Evolutionary conservation across 2,329 filamentous ascomycete species (phyloP), one percentile per base, ranked within the genome.

Genomic region (Curvularia sp.): DNA sequence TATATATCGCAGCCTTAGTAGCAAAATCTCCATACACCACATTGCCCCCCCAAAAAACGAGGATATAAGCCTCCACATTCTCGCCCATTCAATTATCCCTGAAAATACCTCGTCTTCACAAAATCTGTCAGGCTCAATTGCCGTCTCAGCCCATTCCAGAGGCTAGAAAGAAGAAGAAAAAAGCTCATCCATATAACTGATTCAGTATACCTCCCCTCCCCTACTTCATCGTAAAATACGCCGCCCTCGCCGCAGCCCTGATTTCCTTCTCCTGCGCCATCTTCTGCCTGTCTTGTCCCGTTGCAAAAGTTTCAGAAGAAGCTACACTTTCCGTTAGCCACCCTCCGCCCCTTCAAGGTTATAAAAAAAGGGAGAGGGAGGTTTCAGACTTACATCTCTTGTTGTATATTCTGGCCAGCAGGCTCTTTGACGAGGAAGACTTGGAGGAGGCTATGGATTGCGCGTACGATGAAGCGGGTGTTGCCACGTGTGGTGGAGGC

Each of bases 381-480:
- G n/a, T n/a, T n/a, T n/a, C 18, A 18, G 1, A 18, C 58, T 31
- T 41, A 68, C 67, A 28, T 22, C 62, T 64, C 6, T 57, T 46
- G 24, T 42, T 49, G 53, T 68, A 62, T 22, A 65, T 44, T 22
- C 59, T 57, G 1, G 48, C 22, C 7, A 70, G 49, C 20, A 62
- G 57, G 18, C 59, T 65, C 53, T 69, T 68, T 5, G 59, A 64
- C 28, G 24, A 55, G 13, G 60, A 63, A 13, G 59, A 61, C 30
- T 22, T 57, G 12, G 60, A 65, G 18, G 46, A 30, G 2, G 60
- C 18, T 18, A 18, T 15, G 0, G 63, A 69, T 5, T 57, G 55
- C 0, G 49, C 33, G 20, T 64, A 63, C 1, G 52, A 30, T 3
- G 31, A 31, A 9, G 28, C 5, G n/a, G 15, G 15, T 24, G 61